phyloP scores from a whole-genome alignment of 768 basidiomycete species.

The Coprinopsis marcescibilis region DNA sequence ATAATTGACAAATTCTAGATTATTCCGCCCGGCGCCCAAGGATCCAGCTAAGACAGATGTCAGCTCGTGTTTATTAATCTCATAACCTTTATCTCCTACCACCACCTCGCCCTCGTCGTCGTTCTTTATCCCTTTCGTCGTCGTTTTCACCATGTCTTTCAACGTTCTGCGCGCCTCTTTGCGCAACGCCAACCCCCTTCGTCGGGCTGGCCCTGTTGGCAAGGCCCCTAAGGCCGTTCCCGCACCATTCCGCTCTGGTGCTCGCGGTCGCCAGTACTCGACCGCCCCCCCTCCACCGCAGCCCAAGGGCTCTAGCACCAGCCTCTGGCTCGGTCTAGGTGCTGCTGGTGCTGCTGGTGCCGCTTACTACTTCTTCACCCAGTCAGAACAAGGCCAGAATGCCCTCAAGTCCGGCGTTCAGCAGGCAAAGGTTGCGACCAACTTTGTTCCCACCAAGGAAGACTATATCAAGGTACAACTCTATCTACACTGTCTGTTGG shows the following conservation, averaged over 20 bases:
- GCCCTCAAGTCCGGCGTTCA: slow-evolving; percentile 59
- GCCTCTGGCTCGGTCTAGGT: slow-evolving; percentile 56
- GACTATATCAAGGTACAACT: slow-evolving; percentile 79
- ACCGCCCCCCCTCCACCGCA: slow-evolving; percentile 43
- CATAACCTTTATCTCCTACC: neutral
- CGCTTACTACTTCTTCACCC: slow-evolving; percentile 59
- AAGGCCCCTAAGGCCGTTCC: slow-evolving; percentile 15
- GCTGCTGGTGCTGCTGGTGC: slow-evolving; percentile 54
- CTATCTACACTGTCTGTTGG: neutral
- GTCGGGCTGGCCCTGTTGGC: slow-evolving; percentile 14
- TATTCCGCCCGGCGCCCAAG: too few relatives aligned
- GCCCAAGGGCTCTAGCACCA: slow-evolving; percentile 51
- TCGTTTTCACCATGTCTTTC: slow-evolving; percentile 47
- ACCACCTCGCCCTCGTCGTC: neutral
- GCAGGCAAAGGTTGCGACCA: slow-evolving; percentile 54
- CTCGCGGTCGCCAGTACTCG: slow-evolving; percentile 47
- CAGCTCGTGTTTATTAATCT: neutral
- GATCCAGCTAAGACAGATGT: neutral
- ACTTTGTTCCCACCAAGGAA: slow-evolving; percentile 70
- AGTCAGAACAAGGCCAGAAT: slow-evolving; percentile 45
- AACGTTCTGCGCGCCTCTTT: slow-evolving; percentile 45
- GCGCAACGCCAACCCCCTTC: slow-evolving; percentile 31
- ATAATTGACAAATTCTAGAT: too few relatives aligned
- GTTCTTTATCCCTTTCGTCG: slow-evolving; percentile 12
- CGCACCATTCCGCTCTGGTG: slow-evolving; percentile 32